A percentile compares a stretch with the other conserved stretches of the same genome.
Conservation (phyloP, 345 rosid species). For the Anastatica hierochuntica region DNA sequence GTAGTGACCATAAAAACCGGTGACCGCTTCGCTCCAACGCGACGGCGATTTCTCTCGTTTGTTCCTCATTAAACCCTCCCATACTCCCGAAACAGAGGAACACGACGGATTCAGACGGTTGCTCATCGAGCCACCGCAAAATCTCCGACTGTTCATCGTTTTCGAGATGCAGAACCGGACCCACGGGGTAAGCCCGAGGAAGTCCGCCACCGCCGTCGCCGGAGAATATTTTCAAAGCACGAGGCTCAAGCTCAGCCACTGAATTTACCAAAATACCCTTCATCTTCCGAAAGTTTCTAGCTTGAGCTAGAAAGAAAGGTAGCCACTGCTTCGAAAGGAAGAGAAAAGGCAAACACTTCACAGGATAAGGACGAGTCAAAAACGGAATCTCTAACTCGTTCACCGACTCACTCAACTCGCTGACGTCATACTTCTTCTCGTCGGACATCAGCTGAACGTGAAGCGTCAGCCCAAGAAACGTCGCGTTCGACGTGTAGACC, state of each 20-base stretch:
- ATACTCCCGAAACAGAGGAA: constrained; percentile 60
- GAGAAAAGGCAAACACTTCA: constrained; percentile 21
- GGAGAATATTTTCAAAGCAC: constrained; percentile 15
- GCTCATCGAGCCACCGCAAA: constrained; percentile 45
- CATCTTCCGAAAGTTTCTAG: constrained; percentile 16
- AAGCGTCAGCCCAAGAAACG: constrained; percentile 23
- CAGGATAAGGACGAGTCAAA: constrained; percentile 29
- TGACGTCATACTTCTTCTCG: constrained; percentile 10
- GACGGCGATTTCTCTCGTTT: constrained; percentile 34
- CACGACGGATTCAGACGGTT: constrained; percentile 40
- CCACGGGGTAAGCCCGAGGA: constrained; percentile 32
- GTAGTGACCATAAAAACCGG: constrained; percentile 52
- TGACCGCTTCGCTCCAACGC: constrained; percentile 38
- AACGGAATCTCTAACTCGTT: constrained; percentile 27
- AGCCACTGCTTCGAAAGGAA: background rate
- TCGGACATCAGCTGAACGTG: constrained; percentile 21
- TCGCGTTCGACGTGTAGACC: constrained; percentile 37
- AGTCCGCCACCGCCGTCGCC: background rate
- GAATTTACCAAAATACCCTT: constrained; percentile 49
- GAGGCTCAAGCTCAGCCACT: constrained; percentile 40
- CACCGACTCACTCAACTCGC: constrained; percentile 32
- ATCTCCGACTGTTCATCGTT: constrained; percentile 14
- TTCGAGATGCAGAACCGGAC: constrained; percentile 38
- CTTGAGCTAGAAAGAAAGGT: background rate
- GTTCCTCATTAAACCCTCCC: constrained; percentile 45